Base-by-base conservation (phyloP, 2,329 filamentous ascomycete species). In the Amphichorda felina region DNA sequence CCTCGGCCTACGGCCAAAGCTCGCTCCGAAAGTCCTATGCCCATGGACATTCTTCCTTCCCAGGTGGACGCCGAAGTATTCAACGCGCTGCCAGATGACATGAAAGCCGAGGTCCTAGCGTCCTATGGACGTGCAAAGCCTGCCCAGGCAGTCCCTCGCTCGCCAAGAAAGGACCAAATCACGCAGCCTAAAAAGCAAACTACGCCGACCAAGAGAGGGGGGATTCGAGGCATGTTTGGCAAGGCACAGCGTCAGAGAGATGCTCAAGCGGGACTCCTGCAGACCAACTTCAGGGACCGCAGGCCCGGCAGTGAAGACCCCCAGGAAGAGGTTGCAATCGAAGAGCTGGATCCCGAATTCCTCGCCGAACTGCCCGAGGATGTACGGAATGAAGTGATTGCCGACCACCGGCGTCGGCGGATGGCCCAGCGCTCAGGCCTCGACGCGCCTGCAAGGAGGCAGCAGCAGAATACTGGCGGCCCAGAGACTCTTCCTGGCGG, bases 11-110 rank as follows among this genome's bases (percentile, higher is more conserved):
- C 11, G 50, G 53, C 27, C 29, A 44, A 22, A 17, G 50, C 41
- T 42, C 57, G 56, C 30, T 57, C 63, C 1, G 54, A 60, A 26
- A 59, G 60, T 40, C 59, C 63, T 9, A 59, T 59, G 29, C 56
- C 56, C 3, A 52, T 47, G 9, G 51, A 53, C 8, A 24, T 38
- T 18, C 80, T 78, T 2, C 77, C 85, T 19, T 85, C 86, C 1
- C 84, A 94, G 46, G 68, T 96, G 15, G 91, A 98, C 49, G 78
- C 77, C 0, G 85, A 89, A 29, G 82, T 87, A 2, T 80, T 96
- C 42, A 73, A 79, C 29, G 84, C 83, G 1, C 64, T 98, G 1
- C 91, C 91, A 0, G 77, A 82, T 26, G 86, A 94, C 41, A 75
- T 98, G 51, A 83, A 88, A 42, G 75, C 78, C 2, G 91, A 96